phyloP scores from a whole-genome alignment of 257 asterid species.

The Marsdenia floribunda region DNA sequence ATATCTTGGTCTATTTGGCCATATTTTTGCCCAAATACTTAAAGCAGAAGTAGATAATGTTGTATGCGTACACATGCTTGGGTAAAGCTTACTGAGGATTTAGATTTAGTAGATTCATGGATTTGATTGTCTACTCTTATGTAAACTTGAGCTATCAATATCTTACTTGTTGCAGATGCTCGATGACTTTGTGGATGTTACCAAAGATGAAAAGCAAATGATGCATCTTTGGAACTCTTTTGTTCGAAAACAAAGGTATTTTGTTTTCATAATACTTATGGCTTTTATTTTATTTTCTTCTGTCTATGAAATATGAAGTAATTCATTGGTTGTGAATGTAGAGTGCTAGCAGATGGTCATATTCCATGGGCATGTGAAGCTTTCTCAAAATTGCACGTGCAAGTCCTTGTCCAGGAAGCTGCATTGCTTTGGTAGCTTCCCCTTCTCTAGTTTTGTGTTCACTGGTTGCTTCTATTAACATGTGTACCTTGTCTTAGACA shows the following conservation, averaged over 20 bases:
- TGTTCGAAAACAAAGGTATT: slow-evolving; percentile 89
- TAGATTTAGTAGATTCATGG: not conserved
- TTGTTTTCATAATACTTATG: slow-evolving; percentile 1
- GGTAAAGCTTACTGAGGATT: not conserved
- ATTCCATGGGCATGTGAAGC: slow-evolving; percentile 99
- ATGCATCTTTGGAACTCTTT: slow-evolving; percentile 99
- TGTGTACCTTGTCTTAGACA: not conserved
- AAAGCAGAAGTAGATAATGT: too few relatives aligned
- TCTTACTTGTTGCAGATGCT: slow-evolving; percentile 68
- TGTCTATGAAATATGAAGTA: not conserved
- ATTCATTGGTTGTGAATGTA: slow-evolving; percentile 32
- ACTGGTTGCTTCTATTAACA: not conserved
- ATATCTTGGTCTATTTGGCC: too few relatives aligned
- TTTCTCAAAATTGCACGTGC: slow-evolving; percentile 68
- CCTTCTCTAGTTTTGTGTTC: slow-evolving; percentile 3
- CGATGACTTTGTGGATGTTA: slow-evolving; percentile 96
- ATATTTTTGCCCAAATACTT: too few relatives aligned
- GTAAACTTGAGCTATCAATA: not conserved
- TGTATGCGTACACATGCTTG: not conserved
- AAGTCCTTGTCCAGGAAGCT: slow-evolving; percentile 52
- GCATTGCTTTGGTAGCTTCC: slow-evolving; percentile 63
- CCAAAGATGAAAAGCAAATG: slow-evolving; percentile 85
- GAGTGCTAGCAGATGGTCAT: slow-evolving; percentile 98
- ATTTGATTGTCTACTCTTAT: not conserved
- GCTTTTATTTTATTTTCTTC: not conserved